Evolutionary conservation across 78 protist species (phyloP), one percentile per base, ranked within the genome.

Genomic region (Dictyostelium purpureum): DNA sequence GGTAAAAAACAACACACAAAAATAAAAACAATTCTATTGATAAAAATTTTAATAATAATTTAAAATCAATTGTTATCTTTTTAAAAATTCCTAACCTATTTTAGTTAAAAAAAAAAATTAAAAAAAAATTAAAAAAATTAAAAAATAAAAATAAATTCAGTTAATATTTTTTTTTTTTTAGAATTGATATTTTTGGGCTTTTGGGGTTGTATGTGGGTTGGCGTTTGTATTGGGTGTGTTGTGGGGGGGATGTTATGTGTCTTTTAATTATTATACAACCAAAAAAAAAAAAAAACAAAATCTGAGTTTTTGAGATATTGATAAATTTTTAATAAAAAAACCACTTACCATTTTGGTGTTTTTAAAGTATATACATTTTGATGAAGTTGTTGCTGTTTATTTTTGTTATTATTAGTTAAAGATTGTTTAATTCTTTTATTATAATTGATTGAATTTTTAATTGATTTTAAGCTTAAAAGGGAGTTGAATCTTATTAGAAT

Each of bases 321-420:
- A n/a, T n/a, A n/a, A n/a, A n/a, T n/a, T n/a, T n/a, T n/a, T n/a
- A n/a, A n/a, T n/a, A n/a, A n/a, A n/a, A 26, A 24, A 63, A 63
- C 12, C 33, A 63, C 71, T 18, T 63, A 33, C 71, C 71, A 63
- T 63, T 63, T 63, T 63, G 71, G 71, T 28, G 71, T 63, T 63
- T 63, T 63, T 12, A 63, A 33, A 12, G 71, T 63, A 37, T 63
- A n/a, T n/a, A n/a, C n/a, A n/a, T n/a, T n/a, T n/a, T n/a, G n/a
- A n/a, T n/a, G n/a, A n/a, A n/a, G 42, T 7, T 16, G 4, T 28
- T 28, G 35, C 14, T 61, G 12, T 28, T 59, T 61, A 28, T 61
- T 16, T 19, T 61, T 28, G 70, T 24, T 61, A 37, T 12, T 35
- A 14, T 63, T 63, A 16, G 40, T 18, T 28, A 11, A 18, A 14